phyloP scores from a whole-genome alignment of 2,329 filamentous ascomycete genomes.

The Phialophora verrucosa region DNA sequence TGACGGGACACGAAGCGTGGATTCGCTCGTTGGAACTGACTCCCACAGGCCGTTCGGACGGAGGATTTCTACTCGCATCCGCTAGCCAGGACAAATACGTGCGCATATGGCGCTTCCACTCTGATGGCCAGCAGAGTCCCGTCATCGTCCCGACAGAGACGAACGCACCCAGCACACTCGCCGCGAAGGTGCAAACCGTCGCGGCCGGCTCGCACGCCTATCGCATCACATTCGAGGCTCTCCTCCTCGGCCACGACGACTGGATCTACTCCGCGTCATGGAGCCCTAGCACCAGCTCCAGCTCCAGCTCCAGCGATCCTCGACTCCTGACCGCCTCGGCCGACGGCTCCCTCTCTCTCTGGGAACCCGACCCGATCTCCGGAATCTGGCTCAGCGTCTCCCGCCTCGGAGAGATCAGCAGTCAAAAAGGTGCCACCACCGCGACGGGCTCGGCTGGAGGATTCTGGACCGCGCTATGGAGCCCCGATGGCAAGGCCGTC shows the following conservation, averaged over 20 bases:
- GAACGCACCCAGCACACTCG: conserved; percentile 61
- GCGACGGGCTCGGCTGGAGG: conserved; percentile 95
- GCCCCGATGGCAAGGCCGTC: conserved; percentile 72
- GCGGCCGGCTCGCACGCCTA: conserved; percentile 67
- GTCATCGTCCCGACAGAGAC: background rate
- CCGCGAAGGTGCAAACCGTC: conserved; percentile 87
- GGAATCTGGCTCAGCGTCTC: conserved; percentile 90
- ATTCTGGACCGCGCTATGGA: conserved; percentile 96
- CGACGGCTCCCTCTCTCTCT: conserved; percentile 92
- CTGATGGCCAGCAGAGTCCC: conserved; percentile 57
- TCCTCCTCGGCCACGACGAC: conserved; percentile 93
- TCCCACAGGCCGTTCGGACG: conserved; percentile 59
- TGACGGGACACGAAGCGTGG: conserved; percentile 94
- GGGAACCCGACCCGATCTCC: conserved; percentile 81
- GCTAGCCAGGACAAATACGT: conserved; percentile 98
- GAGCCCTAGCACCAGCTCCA: conserved; percentile 61
- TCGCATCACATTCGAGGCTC: conserved; percentile 88
- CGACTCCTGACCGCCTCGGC: conserved; percentile 89
- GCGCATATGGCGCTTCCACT: conserved; percentile 84
- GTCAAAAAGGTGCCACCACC: conserved; percentile 93
- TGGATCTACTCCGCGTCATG: conserved; percentile 94
- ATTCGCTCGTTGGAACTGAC: conserved; percentile 83
- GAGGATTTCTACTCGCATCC: conserved; percentile 83
- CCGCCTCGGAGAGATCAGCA: conserved; percentile 88
- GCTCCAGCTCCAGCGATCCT: conserved; percentile 44